Evolutionary conservation across 768 basidiomycete species (phyloP).

Genomic region (Termitomyces sp.): DNA sequence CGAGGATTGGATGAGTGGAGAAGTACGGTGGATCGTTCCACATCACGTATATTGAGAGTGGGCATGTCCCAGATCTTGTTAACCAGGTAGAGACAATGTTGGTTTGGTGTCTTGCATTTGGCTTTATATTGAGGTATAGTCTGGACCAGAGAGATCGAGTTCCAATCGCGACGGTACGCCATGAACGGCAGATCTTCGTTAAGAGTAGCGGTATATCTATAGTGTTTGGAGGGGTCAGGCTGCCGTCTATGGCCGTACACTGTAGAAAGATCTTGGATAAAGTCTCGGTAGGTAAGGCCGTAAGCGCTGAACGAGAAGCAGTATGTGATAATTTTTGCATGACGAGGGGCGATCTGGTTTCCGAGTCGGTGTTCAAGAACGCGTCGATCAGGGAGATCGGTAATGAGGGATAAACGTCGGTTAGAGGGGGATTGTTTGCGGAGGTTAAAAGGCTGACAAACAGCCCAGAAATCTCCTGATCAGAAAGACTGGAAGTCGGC

Average conservation of each 20-base stretch:
- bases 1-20: conserved; percentile 21
- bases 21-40: conserved; percentile 21
- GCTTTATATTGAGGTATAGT: conserved; percentile 28
- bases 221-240: conserved; percentile 33
- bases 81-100: conserved; percentile 22
- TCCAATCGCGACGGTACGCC: conserved; percentile 38
- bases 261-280: conserved; percentile 43
- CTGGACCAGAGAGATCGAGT: conserved; percentile 42
- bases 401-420: conserved; percentile 1
- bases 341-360: conserved; percentile 3
- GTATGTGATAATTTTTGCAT: conserved; percentile 10
- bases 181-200: conserved; percentile 37
- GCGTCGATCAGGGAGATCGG: conserved; percentile 18
- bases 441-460: conserved; percentile 8
- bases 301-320: conserved; percentile 13
- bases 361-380: conserved; percentile 5
- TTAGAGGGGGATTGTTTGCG: not conserved
- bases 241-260: conserved; percentile 30
- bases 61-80: conserved; percentile 20
- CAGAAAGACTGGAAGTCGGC: conserved; percentile 10
- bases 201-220: conserved; percentile 38
- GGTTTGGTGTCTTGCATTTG: conserved; percentile 19
- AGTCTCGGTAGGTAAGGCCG: conserved; percentile 34
- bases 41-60: conserved; percentile 24
- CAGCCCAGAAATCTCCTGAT: conserved; percentile 15